Percentiles rank a stretch among this genome's conserved stretches.
Conservation (phyloP, 768 basidiomycete genomes). For the Strobilomyces dryophilus region DNA sequence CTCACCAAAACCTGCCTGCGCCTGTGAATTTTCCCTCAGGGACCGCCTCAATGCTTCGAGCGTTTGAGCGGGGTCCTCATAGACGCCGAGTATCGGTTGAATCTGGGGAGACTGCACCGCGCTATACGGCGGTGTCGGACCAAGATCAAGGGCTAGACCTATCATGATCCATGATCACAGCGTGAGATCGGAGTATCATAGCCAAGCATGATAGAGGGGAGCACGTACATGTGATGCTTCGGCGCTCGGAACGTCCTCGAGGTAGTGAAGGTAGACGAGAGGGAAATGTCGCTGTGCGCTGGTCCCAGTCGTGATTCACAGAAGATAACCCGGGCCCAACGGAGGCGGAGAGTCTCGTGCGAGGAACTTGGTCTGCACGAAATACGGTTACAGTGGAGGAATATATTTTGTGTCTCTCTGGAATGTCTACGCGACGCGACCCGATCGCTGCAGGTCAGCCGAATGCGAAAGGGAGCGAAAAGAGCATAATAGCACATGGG, state of each 20-base stretch:
- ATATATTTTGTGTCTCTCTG: slow-evolving; percentile 71
- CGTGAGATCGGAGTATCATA: not conserved
- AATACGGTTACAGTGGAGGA: slow-evolving; percentile 74
- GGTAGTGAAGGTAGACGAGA: not conserved
- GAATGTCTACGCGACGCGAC: slow-evolving; percentile 65
- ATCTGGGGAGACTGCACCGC: not conserved
- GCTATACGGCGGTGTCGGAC: slow-evolving; percentile 27
- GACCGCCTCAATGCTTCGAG: slow-evolving; percentile 22
- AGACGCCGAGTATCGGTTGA: not conserved
- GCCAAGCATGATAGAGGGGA: not conserved
- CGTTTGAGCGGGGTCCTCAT: slow-evolving; percentile 12
- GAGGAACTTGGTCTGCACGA: slow-evolving; percentile 48
- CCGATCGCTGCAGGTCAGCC: slow-evolving; percentile 46
- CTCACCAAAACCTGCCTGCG: not conserved
- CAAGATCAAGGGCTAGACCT: slow-evolving; percentile 10
- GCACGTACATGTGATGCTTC: slow-evolving; percentile 1
- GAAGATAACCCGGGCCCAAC: slow-evolving; percentile 20
- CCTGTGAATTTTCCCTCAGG: slow-evolving; percentile 9
- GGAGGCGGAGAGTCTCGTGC: slow-evolving; percentile 16
- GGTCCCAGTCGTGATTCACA: not conserved
- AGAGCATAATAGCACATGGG: not conserved
- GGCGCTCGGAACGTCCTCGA: slow-evolving; percentile 6
- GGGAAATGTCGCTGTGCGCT: not conserved
- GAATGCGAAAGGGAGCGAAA: not conserved
- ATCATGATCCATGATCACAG: not conserved